A percentile compares a stretch with the other conserved stretches of the same genome.
Evolutionary conservation across 257 asterid genomes (phyloP).

Genomic region (Jacaranda copaia): DNA sequence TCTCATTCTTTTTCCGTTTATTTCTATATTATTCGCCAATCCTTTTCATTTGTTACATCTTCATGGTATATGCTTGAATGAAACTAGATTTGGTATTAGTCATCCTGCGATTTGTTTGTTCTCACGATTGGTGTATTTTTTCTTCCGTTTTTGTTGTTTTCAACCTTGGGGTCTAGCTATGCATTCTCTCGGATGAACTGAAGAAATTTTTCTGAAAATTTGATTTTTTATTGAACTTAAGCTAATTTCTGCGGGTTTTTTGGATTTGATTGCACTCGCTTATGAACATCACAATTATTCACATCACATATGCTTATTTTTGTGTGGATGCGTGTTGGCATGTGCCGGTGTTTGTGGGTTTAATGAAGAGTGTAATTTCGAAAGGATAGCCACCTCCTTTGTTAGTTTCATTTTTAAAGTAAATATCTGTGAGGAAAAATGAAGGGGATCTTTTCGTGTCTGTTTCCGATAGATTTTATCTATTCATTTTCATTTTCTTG

Average conservation of each 20-base stretch:
- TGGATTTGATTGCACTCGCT: not conserved
- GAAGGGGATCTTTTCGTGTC: slow-evolving; percentile 7
- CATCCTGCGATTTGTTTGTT: not conserved
- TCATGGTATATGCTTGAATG: slow-evolving; percentile 2
- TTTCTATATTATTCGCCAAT: not conserved
- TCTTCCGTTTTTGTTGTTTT: not conserved
- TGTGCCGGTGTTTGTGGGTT: not conserved
- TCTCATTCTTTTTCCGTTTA: not conserved
- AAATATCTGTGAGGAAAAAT: not conserved
- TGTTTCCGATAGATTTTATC: not conserved
- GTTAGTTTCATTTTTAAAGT: not conserved
- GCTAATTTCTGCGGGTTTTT: not conserved
- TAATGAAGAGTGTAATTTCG: not conserved
- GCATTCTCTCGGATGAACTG: not conserved
- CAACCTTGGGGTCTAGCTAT: not conserved
- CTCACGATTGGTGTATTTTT: not conserved
- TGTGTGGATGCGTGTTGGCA: not conserved
- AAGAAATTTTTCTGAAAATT: not conserved
- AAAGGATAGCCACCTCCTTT: not conserved
- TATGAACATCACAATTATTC: not conserved
- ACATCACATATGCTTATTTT: not conserved
- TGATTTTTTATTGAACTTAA: not conserved
- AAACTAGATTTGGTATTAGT: not conserved
- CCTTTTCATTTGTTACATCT: not conserved
- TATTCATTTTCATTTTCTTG: too few relatives aligned